These are phyloP conservation scores for Sclerotiophoma versabilis DNA, from an alignment of 2,329 filamentous ascomycete species.

Conservation along the genomic window DNA sequence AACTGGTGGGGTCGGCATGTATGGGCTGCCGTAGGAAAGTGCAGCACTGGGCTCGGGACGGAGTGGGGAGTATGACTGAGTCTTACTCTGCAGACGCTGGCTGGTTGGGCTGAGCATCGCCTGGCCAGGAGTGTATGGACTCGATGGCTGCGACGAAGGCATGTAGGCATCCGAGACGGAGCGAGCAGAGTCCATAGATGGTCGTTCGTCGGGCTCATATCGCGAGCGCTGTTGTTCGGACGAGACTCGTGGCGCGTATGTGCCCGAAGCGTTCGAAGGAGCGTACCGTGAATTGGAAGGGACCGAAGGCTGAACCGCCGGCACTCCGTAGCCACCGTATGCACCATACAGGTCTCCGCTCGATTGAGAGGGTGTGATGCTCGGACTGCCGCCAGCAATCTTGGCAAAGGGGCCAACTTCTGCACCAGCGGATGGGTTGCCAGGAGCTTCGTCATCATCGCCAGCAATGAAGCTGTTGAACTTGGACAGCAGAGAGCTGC, in stretches of 20 bases:
- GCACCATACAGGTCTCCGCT: conserved; percentile 78
- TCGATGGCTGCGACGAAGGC: conserved; percentile 35
- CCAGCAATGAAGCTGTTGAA: conserved; percentile 98
- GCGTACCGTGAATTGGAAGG: conserved; percentile 50
- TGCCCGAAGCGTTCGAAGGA: conserved; percentile 40
- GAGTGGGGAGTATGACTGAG: conserved; percentile 43
- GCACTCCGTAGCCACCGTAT: conserved; percentile 63
- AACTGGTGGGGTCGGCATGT: conserved; percentile 37
- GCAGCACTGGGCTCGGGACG: conserved; percentile 34
- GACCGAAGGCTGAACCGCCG: conserved; percentile 26
- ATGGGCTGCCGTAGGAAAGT: conserved; percentile 40
- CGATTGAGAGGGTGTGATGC: conserved; percentile 64
- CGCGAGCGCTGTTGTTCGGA: conserved; percentile 59
- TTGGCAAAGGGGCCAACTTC: conserved; percentile 80
- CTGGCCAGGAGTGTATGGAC: conserved; percentile 41
- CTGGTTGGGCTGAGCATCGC: conserved; percentile 39
- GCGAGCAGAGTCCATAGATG: conserved; percentile 48
- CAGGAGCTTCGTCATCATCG: conserved; percentile 76
- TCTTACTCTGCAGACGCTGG: conserved; percentile 34
- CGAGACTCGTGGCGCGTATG: conserved; percentile 58
- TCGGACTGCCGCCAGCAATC: conserved; percentile 69
- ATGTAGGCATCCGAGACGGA: conserved; percentile 42
- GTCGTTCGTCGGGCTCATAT: conserved; percentile 54
- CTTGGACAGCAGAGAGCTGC: conserved; percentile 85
- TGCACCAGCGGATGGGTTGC: conserved; percentile 63